A percentile compares a stretch with the other conserved stretches of the same genome.
These are phyloP conservation scores for Cordyceps cateniannulata DNA, from an alignment of 2,329 filamentous ascomycete genomes.

Conservation along the genomic window DNA sequence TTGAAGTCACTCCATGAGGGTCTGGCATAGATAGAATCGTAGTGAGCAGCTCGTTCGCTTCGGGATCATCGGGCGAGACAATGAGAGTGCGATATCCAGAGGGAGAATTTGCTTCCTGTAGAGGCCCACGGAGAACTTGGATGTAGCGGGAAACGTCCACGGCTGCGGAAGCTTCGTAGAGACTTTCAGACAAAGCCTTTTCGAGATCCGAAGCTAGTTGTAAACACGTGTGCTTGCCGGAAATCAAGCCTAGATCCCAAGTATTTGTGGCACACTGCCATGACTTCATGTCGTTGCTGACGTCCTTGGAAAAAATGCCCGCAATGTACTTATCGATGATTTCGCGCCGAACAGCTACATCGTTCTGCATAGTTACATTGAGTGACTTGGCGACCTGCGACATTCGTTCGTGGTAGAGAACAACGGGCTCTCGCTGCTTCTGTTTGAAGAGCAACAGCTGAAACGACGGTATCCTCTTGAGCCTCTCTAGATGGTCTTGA, in stretches of 20 bases:
- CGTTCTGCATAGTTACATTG: constrained; percentile 23
- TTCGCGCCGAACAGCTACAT: constrained; percentile 9
- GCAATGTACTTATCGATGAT: constrained; percentile 41
- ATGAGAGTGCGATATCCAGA: constrained; percentile 18
- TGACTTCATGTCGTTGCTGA: constrained; percentile 36
- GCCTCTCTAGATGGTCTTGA: constrained; percentile 37
- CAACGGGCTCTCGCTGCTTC: constrained; percentile 43
- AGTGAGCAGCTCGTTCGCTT: constrained; percentile 29
- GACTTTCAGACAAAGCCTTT: constrained; percentile 40
- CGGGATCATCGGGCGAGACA: constrained; percentile 31
- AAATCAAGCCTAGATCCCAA: constrained; percentile 34
- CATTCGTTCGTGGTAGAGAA: constrained; percentile 42
- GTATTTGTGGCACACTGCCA: constrained; percentile 14
- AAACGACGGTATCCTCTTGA: constrained; percentile 47
- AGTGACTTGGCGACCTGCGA: constrained; percentile 19
- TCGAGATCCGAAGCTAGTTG: constrained; percentile 52
- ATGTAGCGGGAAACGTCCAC: constrained; percentile 42
- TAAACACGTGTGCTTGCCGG: constrained; percentile 46
- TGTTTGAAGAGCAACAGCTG: constrained; percentile 50
- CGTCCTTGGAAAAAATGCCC: constrained; percentile 42
- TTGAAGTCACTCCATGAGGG: constrained; percentile 42
- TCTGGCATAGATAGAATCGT: constrained; percentile 40
- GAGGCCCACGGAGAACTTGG: constrained; percentile 37
- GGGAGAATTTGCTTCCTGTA: constrained; percentile 16
- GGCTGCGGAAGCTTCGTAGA: constrained; percentile 35